Evolutionary conservation across 148 eudicot genomes (phyloP), one percentile per base, ranked within the genome.

Genomic region (Rhododendron kiyosumense): DNA sequence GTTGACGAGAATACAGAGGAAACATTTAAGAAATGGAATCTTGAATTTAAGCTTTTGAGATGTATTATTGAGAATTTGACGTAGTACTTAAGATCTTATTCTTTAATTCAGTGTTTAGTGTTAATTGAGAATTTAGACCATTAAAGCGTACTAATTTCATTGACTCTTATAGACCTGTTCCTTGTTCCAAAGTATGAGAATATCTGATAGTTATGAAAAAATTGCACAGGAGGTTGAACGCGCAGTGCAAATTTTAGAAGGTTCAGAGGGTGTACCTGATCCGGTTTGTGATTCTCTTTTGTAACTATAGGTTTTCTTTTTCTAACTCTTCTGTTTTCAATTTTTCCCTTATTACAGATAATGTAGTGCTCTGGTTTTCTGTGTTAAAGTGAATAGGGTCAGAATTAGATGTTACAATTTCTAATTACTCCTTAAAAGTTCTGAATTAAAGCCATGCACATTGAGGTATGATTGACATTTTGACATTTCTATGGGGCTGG

Each of bases 171-270:
- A 5, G 38, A 5, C 59, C 12, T 79, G 75, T 82, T 36, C 51
- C 46, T 46, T 48, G 18, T 54, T 22, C 8, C 24, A 7, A 3
- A 32, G 79, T 52, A 69, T 69, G 45, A 83, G 48, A 74, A 28
- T 78, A 81, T 74, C 85, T 84, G 46, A 79, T 67, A 46, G 51
- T 65, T 24, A 78, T 13, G 7, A 5, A 17, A 5, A 13, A 26
- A 9, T 77, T 77, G 51, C 85, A 82, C 93, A 97, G 99, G 96
- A 93, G 32, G 98, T 97, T 79, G 98, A 97, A 84, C 90, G 89
- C 77, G 99, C 99, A 0, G 98, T 97, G 76, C 87, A 90, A 88
- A 90, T 87, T 88, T 90, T 97, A 30, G 99, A 97, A 92, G 96
- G 89, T 83, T 59, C 87, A 18, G 83, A 84, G 84, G 98, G 98